Percentiles rank a stretch among this genome's conserved stretches.
phyloP scores from a whole-genome alignment of 2,329 filamentous ascomycete genomes.

The Paecilomyces sp. region DNA sequence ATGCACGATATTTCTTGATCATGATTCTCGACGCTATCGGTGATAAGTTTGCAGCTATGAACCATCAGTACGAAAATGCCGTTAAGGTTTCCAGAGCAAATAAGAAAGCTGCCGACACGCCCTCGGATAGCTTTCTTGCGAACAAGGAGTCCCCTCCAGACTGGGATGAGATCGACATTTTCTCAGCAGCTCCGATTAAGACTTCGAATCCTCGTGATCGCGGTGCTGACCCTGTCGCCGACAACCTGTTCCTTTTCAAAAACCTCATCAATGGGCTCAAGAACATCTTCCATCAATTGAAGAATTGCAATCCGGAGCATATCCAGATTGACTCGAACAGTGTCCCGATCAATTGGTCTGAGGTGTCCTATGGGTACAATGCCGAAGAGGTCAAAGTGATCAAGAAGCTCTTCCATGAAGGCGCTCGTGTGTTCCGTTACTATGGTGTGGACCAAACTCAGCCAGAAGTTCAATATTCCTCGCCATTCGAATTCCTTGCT shows the following conservation, averaged over 20 bases:
- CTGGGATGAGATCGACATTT: constrained; percentile 98
- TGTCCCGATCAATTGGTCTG: constrained; percentile 84
- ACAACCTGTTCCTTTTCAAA: constrained; percentile 97
- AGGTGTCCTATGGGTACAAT: constrained; percentile 92
- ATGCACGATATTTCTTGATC: constrained; percentile 90
- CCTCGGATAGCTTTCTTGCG: constrained; percentile 72
- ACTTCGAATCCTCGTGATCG: constrained; percentile 85
- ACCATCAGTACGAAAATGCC: constrained; percentile 88
- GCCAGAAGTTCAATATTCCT: constrained; percentile 65
- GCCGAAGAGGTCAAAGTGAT: constrained; percentile 96
- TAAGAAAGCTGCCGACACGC: constrained; percentile 58
- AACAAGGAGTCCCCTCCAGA: constrained; percentile 75
- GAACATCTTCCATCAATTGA: constrained; percentile 91
- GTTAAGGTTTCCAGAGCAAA: constrained; percentile 83
- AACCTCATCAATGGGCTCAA: constrained; percentile 94
- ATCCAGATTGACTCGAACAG: constrained; percentile 66
- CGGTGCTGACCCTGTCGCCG: constrained; percentile 79
- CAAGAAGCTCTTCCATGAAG: constrained; percentile 94
- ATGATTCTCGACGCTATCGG: constrained; percentile 97
- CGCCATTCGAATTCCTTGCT: constrained; percentile 84
- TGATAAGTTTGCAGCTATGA: constrained; percentile 98
- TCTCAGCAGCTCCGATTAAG: constrained; percentile 92
- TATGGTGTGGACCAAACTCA: constrained; percentile 81
- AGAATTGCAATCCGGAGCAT: constrained; percentile 71
- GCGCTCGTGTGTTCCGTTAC: constrained; percentile 92